phyloP scores from a whole-genome alignment of 192 early-diverging fungal genomes.

The Entomortierella beljakovae region DNA sequence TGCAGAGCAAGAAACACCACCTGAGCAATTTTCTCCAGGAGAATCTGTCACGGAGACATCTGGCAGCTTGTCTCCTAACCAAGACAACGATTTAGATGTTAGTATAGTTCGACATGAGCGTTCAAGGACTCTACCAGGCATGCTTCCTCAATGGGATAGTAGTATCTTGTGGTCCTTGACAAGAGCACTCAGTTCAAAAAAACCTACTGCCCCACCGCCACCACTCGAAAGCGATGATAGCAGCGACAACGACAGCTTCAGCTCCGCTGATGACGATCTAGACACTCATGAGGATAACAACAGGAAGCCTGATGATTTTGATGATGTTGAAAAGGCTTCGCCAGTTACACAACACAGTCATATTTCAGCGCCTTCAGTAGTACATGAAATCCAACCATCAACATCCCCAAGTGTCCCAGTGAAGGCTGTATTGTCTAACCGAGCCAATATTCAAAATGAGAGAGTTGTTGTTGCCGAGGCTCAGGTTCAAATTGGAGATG shows the following conservation, averaged over 20 bases:
- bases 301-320: background rate
- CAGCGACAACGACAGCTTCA: constrained; percentile 33
- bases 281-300: background rate
- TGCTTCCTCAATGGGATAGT: constrained; percentile 41
- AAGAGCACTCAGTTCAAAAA: constrained; percentile 31
- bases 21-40: constrained; percentile 2
- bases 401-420: constrained; percentile 18
- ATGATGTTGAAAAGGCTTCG: background rate
- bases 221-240: constrained; percentile 44
- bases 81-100: constrained; percentile 11
- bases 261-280: constrained; percentile 3
- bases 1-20: background rate
- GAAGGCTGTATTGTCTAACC: constrained; percentile 14
- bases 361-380: background rate
- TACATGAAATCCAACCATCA: background rate
- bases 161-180: constrained; percentile 37
- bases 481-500: constrained; percentile 48
- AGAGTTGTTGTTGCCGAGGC: constrained; percentile 41
- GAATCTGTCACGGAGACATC: constrained; percentile 9
- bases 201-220: constrained; percentile 12
- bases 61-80: background rate
- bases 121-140: constrained; percentile 36
- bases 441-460: constrained; percentile 11
- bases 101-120: constrained; percentile 35
- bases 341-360: background rate